phyloP scores from a whole-genome alignment of 2,329 filamentous ascomycete genomes.

The Colletotrichum sp. region DNA sequence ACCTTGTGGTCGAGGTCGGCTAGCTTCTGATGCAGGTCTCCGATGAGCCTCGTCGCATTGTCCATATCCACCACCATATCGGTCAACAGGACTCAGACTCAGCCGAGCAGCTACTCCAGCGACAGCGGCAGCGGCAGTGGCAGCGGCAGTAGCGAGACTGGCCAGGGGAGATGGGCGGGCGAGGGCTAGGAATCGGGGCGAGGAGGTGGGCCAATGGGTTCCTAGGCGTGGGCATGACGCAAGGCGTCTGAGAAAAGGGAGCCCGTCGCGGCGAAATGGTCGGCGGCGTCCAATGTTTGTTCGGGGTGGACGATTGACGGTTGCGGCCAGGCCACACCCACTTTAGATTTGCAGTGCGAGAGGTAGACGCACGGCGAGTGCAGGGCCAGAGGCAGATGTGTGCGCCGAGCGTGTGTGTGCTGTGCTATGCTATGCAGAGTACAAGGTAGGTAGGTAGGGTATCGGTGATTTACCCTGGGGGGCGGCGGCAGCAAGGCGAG shows the following conservation, averaged over 20 bases:
- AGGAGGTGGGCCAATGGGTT: slow-evolving; percentile 20
- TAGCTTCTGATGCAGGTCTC: slow-evolving; percentile 59
- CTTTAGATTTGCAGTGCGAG: not conserved
- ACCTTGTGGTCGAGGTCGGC: slow-evolving; percentile 63
- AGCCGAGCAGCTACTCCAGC: not conserved
- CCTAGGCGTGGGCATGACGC: slow-evolving; percentile 21
- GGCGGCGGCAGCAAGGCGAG: not conserved
- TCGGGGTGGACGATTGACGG: slow-evolving; percentile 13
- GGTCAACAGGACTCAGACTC: not conserved
- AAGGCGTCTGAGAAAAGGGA: slow-evolving; percentile 15
- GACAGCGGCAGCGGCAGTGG: not conserved
- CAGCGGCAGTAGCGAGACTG: not conserved
- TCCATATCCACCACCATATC: slow-evolving; percentile 41
- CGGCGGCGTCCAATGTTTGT: slow-evolving; percentile 19
- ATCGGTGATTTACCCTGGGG: not conserved
- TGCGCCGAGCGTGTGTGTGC: not conserved
- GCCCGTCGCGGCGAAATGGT: slow-evolving; percentile 16
- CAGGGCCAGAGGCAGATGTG: not conserved
- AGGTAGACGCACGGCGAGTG: not conserved
- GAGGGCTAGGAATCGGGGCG: slow-evolving; percentile 11
- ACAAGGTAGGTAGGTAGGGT: not conserved
- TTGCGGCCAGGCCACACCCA: slow-evolving; percentile 16
- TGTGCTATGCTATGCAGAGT: not conserved
- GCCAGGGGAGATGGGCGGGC: slow-evolving; percentile 5
- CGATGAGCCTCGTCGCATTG: slow-evolving; percentile 52